Percentiles rank a stretch among this genome's conserved stretches.
phyloP scores from a whole-genome alignment of 768 basidiomycete species.

The Ramaria sp. region DNA sequence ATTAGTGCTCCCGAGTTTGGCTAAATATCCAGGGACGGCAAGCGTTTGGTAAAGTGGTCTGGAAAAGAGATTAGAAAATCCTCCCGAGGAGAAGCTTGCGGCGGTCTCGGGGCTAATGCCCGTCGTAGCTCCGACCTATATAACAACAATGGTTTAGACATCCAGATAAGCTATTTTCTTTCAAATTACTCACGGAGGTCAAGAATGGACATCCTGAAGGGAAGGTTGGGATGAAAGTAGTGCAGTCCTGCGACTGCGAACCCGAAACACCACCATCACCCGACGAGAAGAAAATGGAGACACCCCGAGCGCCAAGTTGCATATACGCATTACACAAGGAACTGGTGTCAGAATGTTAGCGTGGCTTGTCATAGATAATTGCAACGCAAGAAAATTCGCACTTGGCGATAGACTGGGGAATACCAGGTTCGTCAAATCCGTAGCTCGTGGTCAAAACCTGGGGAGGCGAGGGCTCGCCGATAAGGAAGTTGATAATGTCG shows the following conservation, averaged over 20 bases:
- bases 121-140: constrained; percentile 11
- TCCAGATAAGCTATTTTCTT: background rate
- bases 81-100: constrained; percentile 10
- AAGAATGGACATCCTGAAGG: too few species aligned
- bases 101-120: constrained; percentile 10
- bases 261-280: too few species aligned
- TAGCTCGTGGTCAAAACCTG: constrained; percentile 20
- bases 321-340: constrained; percentile 19
- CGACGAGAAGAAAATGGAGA: too few species aligned
- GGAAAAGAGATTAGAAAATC: constrained; percentile 13
- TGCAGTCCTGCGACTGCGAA: too few species aligned
- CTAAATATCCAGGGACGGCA: constrained; percentile 22
- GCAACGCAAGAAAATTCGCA: background rate
- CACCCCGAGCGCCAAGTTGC: constrained; percentile 16
- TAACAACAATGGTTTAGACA: background rate
- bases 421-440: constrained; percentile 17
- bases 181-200: constrained; percentile 1
- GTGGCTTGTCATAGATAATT: background rate
- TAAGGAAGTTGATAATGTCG: constrained; percentile 20
- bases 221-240: too few species aligned
- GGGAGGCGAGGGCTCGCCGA: constrained; percentile 15
- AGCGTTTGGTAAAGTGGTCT: constrained; percentile 18
- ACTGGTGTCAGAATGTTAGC: constrained; percentile 4
- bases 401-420: constrained; percentile 2
- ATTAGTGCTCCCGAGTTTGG: constrained; percentile 26